Evolutionary conservation across 1,284 basidiomycete species (phyloP), one percentile per base, ranked within the genome.

Genomic region (Apiotrichum mycotoxinovorans): DNA sequence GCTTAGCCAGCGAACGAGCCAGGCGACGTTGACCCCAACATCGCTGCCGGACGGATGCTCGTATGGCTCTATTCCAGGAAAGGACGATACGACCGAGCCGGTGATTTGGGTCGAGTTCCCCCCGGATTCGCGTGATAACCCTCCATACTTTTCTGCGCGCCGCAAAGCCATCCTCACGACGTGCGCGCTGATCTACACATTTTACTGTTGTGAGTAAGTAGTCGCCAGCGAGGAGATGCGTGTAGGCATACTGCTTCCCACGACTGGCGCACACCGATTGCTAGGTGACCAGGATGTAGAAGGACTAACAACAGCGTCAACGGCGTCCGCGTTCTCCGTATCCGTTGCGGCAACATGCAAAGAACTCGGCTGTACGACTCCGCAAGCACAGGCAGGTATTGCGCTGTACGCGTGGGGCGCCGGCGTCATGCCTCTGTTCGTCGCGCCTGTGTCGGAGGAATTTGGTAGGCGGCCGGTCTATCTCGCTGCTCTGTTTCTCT

Each of bases 381-480:
- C 84, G 38, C 80, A 85, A 65, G 84, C 83, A 4, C 84, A 83
- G 2, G 75, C 83, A 23, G 88, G 83, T 0, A 76, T 85, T 37
- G 83, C 80, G 57, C 77, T 84, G 33, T 89, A 82, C 71, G 79
- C 83, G 7, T 75, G 60, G 66, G 88, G 87, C 12, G 41, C 41
- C 3, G 51, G 52, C 17, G 57, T 88, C 17, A 80, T 85, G 2
- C 89, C 89, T 0, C 80, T 91, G 12, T 78, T 88, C 3, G 80
- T 86, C 0, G 85, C 87, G 0, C 86, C 88, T 1, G 82, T 89
- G 60, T 86, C 85, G 58, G 88, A 90, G 69, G 88, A 90, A 66
- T 84, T 88, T 61, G 88, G 88, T 0, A 75, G 88, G 35, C 83
- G 82, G 51, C 85, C 85, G 30, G 74, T 89, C 17, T 90, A 89